A percentile compares a stretch with the other conserved stretches of the same genome.
phyloP scores from a whole-genome alignment of 176 grass and related monocot genomes.

The Ampelocalamus luodianensis region DNA sequence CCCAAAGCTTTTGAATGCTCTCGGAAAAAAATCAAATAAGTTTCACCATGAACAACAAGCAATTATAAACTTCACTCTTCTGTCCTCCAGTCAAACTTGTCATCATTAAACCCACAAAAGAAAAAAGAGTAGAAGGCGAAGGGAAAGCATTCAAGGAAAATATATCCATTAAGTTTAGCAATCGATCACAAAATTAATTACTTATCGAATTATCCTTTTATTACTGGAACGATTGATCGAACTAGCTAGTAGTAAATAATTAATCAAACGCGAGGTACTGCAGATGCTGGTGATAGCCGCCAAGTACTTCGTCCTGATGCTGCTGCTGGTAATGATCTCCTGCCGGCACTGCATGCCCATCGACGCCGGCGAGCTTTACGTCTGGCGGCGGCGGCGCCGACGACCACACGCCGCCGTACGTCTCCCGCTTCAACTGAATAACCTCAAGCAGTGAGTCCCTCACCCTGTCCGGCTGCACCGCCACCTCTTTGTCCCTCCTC shows the following conservation, averaged over 20 bases:
- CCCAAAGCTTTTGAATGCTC: no score
- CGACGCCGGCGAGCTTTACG: slow-evolving; percentile 26
- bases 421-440: slow-evolving; percentile 52
- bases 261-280: slow-evolving; percentile 60
- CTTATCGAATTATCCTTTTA: background rate
- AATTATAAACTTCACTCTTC: no score
- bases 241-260: background rate
- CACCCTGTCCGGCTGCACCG: slow-evolving; percentile 76
- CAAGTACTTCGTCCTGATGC: slow-evolving; percentile 18
- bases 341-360: background rate
- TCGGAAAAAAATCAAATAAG: background rate
- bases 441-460: slow-evolving; percentile 77
- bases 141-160: background rate
- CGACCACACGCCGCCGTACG: slow-evolving; percentile 52
- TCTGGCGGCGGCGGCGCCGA: slow-evolving; percentile 27
- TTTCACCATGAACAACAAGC: no score
- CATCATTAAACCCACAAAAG: no score
- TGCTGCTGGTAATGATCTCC: slow-evolving; percentile 50
- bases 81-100: background rate
- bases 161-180: background rate
- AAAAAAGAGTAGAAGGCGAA: background rate
- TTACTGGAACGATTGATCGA: background rate
- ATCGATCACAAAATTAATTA: background rate
- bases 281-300: slow-evolving; percentile 53
- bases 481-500: slow-evolving; percentile 67